These are phyloP conservation scores for Diaporthe eres DNA, from an alignment of 2,329 filamentous ascomycete genomes.

Conservation along the genomic window DNA sequence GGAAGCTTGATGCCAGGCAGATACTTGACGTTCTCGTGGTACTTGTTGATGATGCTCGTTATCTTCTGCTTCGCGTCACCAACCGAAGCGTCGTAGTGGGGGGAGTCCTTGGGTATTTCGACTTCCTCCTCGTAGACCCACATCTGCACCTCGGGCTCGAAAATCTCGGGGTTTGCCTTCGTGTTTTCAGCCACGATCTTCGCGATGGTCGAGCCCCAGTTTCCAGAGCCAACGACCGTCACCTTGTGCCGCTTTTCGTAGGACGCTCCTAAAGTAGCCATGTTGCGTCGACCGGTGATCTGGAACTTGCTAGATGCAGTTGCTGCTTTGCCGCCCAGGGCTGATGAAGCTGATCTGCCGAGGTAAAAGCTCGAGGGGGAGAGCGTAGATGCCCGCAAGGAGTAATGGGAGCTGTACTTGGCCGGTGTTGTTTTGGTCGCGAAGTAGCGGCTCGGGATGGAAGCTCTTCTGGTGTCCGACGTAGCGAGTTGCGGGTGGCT, in stretches of 20 bases:
- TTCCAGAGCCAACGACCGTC: conserved; percentile 94
- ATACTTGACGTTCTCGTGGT: conserved; percentile 98
- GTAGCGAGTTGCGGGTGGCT: neutral
- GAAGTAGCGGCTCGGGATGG: neutral
- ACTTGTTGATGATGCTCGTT: conserved; percentile 88
- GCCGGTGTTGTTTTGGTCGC: neutral
- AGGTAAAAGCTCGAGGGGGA: neutral
- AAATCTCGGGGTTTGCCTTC: conserved; percentile 80
- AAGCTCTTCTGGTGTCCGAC: neutral
- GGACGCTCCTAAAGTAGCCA: conserved; percentile 57
- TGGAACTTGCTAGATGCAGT: neutral
- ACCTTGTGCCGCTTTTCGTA: conserved; percentile 87
- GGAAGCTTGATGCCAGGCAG: conserved; percentile 90
- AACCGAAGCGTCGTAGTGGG: conserved; percentile 76
- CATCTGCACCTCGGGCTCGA: conserved; percentile 94
- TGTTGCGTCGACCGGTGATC: conserved; percentile 38
- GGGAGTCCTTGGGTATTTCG: conserved; percentile 78
- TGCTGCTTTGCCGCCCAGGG: neutral
- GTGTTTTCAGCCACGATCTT: conserved; percentile 98
- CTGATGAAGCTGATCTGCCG: neutral
- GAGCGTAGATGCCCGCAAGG: neutral
- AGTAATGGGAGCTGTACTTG: neutral
- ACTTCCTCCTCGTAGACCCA: conserved; percentile 98
- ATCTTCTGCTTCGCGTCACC: conserved; percentile 84
- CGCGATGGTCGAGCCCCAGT: conserved; percentile 98